Evolutionary conservation across 2,329 filamentous ascomycete species (phyloP).

Genomic region (Botrytis elliptica): DNA sequence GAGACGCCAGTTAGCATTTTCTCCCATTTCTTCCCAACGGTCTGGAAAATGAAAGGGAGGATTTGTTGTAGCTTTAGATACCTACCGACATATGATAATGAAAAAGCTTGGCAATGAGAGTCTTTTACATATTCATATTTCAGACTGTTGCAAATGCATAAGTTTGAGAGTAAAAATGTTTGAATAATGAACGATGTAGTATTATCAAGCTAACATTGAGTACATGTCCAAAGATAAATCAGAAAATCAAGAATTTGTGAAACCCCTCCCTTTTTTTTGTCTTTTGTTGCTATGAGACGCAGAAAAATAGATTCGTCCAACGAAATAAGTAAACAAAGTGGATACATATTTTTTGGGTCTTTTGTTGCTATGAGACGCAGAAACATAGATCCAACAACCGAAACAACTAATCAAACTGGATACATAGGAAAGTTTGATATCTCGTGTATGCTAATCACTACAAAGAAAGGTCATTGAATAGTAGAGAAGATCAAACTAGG

Average conservation of each 20-base stretch:
- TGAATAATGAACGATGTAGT: not conserved
- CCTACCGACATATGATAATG: not conserved
- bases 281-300: not conserved
- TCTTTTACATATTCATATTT: not conserved
- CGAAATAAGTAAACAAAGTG: not conserved
- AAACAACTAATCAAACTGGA: not conserved
- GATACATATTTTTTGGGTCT: not conserved
- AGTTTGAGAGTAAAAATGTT: not conserved
- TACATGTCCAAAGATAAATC: not conserved
- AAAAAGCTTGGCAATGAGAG: fast-evolving
- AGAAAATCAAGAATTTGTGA: not conserved
- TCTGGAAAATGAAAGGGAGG: not conserved
- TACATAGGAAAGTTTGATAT: not conserved
- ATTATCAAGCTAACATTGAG: not conserved
- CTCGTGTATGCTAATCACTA: not conserved
- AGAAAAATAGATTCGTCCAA: not conserved
- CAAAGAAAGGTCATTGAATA: not conserved
- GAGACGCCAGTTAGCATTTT: not conserved
- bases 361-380: not conserved
- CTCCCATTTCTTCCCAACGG: fast-evolving
- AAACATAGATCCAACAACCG: not conserved
- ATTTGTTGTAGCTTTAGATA: not conserved
- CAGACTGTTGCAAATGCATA: not conserved
- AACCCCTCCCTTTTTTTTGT: not conserved
- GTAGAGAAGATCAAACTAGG: too few relatives aligned